Evolutionary conservation across 2,329 filamentous ascomycete species (phyloP).

Genomic region (Aureobasidium sp.): DNA sequence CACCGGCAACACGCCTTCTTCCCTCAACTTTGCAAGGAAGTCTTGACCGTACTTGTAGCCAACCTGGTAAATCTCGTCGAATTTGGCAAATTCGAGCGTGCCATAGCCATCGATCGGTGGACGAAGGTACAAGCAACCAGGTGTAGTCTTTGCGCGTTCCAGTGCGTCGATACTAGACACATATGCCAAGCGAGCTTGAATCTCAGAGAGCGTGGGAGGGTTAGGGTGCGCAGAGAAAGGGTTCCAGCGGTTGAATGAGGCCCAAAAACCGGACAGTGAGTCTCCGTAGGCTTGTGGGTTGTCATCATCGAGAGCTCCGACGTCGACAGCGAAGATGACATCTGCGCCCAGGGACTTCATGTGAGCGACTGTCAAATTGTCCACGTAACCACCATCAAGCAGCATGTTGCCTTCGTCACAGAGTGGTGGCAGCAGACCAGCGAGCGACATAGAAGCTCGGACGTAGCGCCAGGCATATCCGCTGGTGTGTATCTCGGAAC

Average conservation of each 20-base stretch:
- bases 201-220: conserved; percentile 89
- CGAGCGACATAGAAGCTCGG: conserved; percentile 91
- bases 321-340: conserved; percentile 91
- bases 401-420: conserved; percentile 98
- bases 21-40: conserved; percentile 68
- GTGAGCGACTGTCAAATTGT: conserved; percentile 92
- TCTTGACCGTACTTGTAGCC: conserved; percentile 81
- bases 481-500: conserved; percentile 86
- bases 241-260: conserved; percentile 92
- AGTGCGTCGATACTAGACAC: conserved; percentile 91
- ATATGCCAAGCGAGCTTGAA: conserved; percentile 89
- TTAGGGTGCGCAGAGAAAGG: conserved; percentile 84
- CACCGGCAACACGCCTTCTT: conserved; percentile 65
- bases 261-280: conserved; percentile 91
- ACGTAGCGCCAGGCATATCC: conserved; percentile 98
- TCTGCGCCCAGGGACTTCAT: conserved; percentile 94
- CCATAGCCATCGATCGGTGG: conserved; percentile 91
- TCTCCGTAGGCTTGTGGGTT: conserved; percentile 90
- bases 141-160: conserved; percentile 82
- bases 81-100: conserved; percentile 92
- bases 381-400: conserved; percentile 90
- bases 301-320: conserved; percentile 85
- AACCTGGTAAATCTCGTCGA: conserved; percentile 90
- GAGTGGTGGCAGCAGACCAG: conserved; percentile 82
- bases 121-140: conserved; percentile 92